Conservation (phyloP, 2,329 filamentous ascomycete species). For the Colletotrichum cereale region DNA sequence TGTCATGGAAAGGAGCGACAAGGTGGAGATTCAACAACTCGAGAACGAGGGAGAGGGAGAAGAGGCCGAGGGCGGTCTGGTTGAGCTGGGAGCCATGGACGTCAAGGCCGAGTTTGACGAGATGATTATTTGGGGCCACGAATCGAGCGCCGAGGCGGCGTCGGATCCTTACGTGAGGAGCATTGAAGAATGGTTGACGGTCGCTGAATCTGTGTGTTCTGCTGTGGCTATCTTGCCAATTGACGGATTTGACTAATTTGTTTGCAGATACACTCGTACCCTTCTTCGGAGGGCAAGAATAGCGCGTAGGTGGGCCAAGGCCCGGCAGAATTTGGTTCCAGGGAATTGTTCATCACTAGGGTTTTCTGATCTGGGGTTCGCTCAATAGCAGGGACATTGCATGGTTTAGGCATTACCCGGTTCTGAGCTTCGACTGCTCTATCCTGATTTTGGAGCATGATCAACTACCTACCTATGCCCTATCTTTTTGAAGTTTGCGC, state of each 20-base stretch:
- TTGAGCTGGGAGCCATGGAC: slow-evolving; percentile 67
- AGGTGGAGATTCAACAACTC: slow-evolving; percentile 48
- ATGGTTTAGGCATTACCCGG: not conserved
- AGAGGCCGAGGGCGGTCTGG: slow-evolving; percentile 58
- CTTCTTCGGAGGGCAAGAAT: slow-evolving; percentile 23
- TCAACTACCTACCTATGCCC: not conserved
- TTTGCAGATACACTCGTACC: slow-evolving; percentile 52
- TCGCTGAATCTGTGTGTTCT: slow-evolving; percentile 73
- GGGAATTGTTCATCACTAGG: not conserved
- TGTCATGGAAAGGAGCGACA: slow-evolving; percentile 62
- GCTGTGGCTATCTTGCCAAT: not conserved
- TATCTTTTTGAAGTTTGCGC: not conserved
- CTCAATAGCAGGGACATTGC: not conserved
- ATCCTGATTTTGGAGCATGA: not conserved
- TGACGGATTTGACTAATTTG: slow-evolving; percentile 38
- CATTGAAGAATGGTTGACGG: slow-evolving; percentile 83
- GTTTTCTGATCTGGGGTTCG: not conserved
- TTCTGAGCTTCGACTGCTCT: not conserved
- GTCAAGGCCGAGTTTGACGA: slow-evolving; percentile 78
- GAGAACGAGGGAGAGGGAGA: slow-evolving; percentile 56
- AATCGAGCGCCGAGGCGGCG: slow-evolving; percentile 70
- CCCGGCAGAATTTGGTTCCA: not conserved
- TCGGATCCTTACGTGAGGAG: slow-evolving; percentile 80
- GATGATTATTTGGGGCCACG: slow-evolving; percentile 88
- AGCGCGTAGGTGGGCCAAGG: not conserved